phyloP scores from a whole-genome alignment of 2,329 filamentous ascomycete genomes.

The Biscogniauxia sp. region DNA sequence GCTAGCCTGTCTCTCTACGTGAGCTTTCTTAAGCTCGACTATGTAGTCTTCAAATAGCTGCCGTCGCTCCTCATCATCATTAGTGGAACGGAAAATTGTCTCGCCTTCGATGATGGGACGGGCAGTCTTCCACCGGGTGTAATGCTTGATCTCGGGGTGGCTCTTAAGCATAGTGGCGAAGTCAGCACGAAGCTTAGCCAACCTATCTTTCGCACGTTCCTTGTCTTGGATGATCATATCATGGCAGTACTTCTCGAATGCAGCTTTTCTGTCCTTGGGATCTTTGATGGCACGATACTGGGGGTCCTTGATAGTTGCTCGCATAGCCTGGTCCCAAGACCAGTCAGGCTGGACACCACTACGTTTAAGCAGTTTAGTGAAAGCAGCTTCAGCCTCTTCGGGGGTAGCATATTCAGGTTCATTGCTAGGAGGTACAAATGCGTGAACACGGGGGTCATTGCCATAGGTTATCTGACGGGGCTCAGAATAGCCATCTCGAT shows the following conservation, averaged over 20 bases:
- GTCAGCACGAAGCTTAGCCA: conserved; percentile 87
- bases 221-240: conserved; percentile 91
- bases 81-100: conserved; percentile 90
- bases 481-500: conserved; percentile 45
- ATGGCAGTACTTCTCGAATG: conserved; percentile 92
- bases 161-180: conserved; percentile 95
- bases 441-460: conserved; percentile 54
- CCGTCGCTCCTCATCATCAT: conserved; percentile 81
- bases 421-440: conserved; percentile 60
- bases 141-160: conserved; percentile 95
- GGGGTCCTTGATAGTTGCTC: conserved; percentile 80
- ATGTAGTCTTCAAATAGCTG: conserved; percentile 95
- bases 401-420: conserved; percentile 76
- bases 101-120: conserved; percentile 92
- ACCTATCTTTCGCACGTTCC: conserved; percentile 87
- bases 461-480: conserved; percentile 58
- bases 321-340: conserved; percentile 88
- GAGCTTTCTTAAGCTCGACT: conserved; percentile 73
- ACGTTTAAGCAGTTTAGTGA: conserved; percentile 83
- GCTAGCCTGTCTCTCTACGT: conserved; percentile 71
- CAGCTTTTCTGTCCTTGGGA: conserved; percentile 82
- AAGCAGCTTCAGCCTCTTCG: conserved; percentile 91
- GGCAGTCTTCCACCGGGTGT: conserved; percentile 95
- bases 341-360: conserved; percentile 87
- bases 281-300: conserved; percentile 93